Base-by-base conservation (phyloP, 1,284 basidiomycete genomes). In the Neotropicomus parvogracilis region DNA sequence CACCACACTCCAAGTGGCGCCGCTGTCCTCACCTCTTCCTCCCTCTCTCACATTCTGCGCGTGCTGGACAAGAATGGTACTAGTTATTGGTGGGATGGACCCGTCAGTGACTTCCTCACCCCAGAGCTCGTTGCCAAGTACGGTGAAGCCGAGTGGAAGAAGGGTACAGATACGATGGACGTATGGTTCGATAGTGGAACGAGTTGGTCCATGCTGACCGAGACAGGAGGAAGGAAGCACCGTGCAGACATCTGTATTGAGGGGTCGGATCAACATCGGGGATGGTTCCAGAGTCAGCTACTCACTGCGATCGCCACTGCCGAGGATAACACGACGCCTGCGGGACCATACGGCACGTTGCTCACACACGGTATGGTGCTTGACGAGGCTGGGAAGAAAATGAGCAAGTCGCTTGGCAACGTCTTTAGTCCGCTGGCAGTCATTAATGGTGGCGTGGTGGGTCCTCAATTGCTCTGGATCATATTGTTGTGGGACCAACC, bases 151-250 rank as follows among this genome's bases (percentile, higher is more conserved):
- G 69, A 65, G 4, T 90, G 85, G 78, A 67, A 71, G 38, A 93
- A 91, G 65, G 88, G 94, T 8, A 83, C 79, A 2, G 97, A 99
- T 65, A 99, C 95, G 0, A 91, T 99, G 79, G 97, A 99, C 65
- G 97, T 99, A 4, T 99, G 97, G 97, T 99, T 99, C 59, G 97
- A 99, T 71, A 95, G 91, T 59, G 97, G 97, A 2, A 85, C 89
- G 1, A 93, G 94, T 2, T 99, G 97, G 97, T 84, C 90, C 1
- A 80, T 92, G 69, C 73, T 97, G 28, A 69, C 63, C 42, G 50
- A 58, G 57, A 46, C 54, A 37, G 59, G 56, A 21, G 58, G 65
- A 20, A 59, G 69, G 52, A 60, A 57, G 32, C 70, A 77, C 36
- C 70, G 81, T 28, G 91, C 95, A 0, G 93, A 99, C 62, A 77